phyloP scores from a whole-genome alignment of 2,329 filamentous ascomycete genomes.

The Myriosclerotinia curreyana region DNA sequence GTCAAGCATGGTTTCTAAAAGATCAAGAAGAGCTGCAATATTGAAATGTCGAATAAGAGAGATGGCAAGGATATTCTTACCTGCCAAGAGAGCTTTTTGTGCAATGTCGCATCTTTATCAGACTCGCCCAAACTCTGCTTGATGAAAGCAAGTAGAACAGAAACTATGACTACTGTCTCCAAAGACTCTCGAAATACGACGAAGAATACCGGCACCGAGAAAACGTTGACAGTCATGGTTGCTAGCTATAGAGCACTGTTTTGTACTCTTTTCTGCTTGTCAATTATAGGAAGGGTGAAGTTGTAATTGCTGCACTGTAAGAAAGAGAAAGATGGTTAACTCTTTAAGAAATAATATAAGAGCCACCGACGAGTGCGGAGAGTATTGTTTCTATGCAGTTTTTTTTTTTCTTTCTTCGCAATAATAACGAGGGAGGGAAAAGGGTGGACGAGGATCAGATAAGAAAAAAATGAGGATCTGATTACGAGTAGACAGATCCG shows the following conservation, averaged over 20 bases:
- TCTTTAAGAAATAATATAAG: not conserved
- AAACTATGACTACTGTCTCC: slow-evolving; percentile 81
- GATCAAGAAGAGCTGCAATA: too few relatives aligned
- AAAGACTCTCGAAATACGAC: slow-evolving; percentile 84
- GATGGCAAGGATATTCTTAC: slow-evolving; percentile 39
- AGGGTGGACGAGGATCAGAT: slow-evolving; percentile 18
- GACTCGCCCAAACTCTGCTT: slow-evolving; percentile 73
- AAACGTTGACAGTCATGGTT: slow-evolving; percentile 63
- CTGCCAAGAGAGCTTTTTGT: slow-evolving; percentile 64
- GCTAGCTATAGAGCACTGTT: not conserved
- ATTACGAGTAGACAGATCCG: slow-evolving; percentile 17
- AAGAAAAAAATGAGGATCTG: slow-evolving; percentile 21
- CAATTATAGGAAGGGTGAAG: not conserved
- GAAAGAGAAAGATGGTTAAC: not conserved
- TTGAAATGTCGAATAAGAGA: too few relatives aligned
- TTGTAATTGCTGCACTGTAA: not conserved
- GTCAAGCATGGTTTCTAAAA: too few relatives aligned
- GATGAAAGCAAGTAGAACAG: slow-evolving; percentile 79
- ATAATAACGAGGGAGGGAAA: not conserved
- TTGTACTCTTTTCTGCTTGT: not conserved
- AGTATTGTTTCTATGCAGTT: too few relatives aligned
- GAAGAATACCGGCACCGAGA: slow-evolving; percentile 81
- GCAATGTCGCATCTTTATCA: slow-evolving; percentile 56
- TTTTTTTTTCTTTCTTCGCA: too few relatives aligned
- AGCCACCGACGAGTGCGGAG: not conserved